These are phyloP conservation scores for thale cress (Arabidopsis thaliana) DNA, from an alignment of 345 rosid genomes.

Conservation along the genomic window DNA sequence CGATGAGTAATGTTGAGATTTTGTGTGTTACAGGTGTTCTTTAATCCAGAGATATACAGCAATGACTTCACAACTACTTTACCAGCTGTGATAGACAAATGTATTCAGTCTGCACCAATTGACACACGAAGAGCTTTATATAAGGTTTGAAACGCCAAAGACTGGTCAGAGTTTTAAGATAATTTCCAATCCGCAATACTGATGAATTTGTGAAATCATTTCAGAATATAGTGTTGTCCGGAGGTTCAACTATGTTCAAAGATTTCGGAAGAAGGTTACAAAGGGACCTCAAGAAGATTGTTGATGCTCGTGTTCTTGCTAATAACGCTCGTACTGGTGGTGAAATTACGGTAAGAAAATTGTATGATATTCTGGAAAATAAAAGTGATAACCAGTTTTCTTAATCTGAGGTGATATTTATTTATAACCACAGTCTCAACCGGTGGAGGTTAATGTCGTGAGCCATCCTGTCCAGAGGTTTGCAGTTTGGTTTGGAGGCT, in stretches of 20 bases:
- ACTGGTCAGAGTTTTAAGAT: slow-evolving; percentile 11
- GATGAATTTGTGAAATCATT: slow-evolving; percentile 34
- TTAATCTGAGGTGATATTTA: too few species aligned
- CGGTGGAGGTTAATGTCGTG: slow-evolving; percentile 94
- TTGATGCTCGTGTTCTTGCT: slow-evolving; percentile 86
- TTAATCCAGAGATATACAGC: slow-evolving; percentile 93
- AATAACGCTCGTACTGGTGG: slow-evolving; percentile 83
- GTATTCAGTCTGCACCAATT: slow-evolving; percentile 97
- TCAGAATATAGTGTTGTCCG: slow-evolving; percentile 96
- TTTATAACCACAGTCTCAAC: slow-evolving; percentile 61
- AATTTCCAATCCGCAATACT: slow-evolving; percentile 2
- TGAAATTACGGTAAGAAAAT: slow-evolving; percentile 64
- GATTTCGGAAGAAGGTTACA: slow-evolving; percentile 97
- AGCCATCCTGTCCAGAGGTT: slow-evolving; percentile 95
- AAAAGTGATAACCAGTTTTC: background rate
- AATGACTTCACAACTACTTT: slow-evolving; percentile 74
- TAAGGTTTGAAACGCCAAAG: slow-evolving; percentile 58
- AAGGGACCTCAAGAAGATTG: slow-evolving; percentile 94
- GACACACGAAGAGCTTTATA: slow-evolving; percentile 98
- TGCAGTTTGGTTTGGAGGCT: slow-evolving; percentile 99
- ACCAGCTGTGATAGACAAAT: slow-evolving; percentile 89
- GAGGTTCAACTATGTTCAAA: slow-evolving; percentile 99
- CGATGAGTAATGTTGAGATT: slow-evolving; percentile 27
- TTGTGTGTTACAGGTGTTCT: slow-evolving; percentile 71
- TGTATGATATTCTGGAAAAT: background rate